Evolutionary conservation across 345 rosid genomes (phyloP).

Genomic region (Draba incana): DNA sequence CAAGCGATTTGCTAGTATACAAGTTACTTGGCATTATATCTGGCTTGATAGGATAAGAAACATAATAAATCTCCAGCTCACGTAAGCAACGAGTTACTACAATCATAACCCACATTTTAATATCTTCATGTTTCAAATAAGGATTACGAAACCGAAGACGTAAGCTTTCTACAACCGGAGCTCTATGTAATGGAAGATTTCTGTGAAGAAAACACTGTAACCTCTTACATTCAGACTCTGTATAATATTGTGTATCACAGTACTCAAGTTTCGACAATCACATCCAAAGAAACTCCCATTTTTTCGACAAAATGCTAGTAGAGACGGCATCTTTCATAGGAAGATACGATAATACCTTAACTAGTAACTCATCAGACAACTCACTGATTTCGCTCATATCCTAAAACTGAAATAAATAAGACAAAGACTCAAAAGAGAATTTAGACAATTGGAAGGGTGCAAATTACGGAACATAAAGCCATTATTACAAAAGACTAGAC

Average conservation of each 20-base stretch:
- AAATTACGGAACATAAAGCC: no score
- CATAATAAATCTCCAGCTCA: background rate
- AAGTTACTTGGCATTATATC: background rate
- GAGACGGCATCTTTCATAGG: slow-evolving; percentile 6
- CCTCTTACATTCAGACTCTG: no score
- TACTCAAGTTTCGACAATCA: background rate
- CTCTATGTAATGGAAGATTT: slow-evolving; percentile 1
- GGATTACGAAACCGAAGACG: background rate
- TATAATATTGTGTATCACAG: no score
- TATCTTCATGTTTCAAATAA: background rate
- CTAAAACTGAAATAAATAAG: no score
- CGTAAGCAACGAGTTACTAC: background rate
- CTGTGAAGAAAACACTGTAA: no score
- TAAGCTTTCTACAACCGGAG: slow-evolving; percentile 8
- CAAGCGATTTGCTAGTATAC: background rate
- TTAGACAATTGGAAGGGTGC: no score
- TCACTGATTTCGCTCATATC: background rate
- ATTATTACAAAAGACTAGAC: no score
- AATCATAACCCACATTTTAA: background rate
- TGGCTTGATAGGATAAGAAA: no score
- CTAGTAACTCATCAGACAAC: slow-evolving; percentile 3
- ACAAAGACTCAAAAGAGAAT: no score
- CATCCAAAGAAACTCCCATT: slow-evolving; percentile 24
- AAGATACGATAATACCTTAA: background rate
- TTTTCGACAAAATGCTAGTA: slow-evolving; percentile 10